Conservation (phyloP, 1,139 yeast genomes). For the Hyphopichia wangnamkhiaoensis region DNA sequence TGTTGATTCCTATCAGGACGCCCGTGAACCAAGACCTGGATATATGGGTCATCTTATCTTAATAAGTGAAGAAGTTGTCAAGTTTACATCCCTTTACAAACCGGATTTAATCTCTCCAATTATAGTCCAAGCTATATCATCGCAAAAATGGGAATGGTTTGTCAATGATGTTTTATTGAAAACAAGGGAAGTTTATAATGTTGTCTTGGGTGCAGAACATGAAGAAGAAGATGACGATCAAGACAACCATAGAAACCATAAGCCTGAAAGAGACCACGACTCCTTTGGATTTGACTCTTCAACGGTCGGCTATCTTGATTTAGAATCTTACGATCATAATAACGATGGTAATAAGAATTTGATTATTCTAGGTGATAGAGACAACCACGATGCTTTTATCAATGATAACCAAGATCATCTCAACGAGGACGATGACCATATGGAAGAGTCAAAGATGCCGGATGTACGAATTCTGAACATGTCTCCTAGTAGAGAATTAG, state of each 20-base stretch:
- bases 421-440: constrained; percentile 18
- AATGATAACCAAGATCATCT: constrained; percentile 21
- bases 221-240: constrained; percentile 20
- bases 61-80: constrained; percentile 51
- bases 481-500: constrained; percentile 20
- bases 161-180: constrained; percentile 43
- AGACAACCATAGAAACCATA: constrained; percentile 11
- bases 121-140: constrained; percentile 38
- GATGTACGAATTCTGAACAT: constrained; percentile 26
- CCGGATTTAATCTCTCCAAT: constrained; percentile 49
- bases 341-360: constrained; percentile 16
- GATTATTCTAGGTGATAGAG: constrained; percentile 37
- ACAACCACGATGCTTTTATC: constrained; percentile 37
- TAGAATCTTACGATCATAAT: constrained; percentile 27
- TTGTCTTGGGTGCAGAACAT: constrained; percentile 44
- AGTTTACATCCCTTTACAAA: constrained; percentile 49
- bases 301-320: constrained; percentile 38
- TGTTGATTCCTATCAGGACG: constrained; percentile 28
- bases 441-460: constrained; percentile 19
- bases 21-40: constrained; percentile 40
- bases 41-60: constrained; percentile 50
- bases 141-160: constrained; percentile 49
- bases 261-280: constrained; percentile 9
- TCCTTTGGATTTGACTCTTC: constrained; percentile 33
- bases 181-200: constrained; percentile 49